A percentile compares a stretch with the other conserved stretches of the same genome.
phyloP scores from a whole-genome alignment of 176 grass and related monocot species.

The Thalia dealbata region DNA sequence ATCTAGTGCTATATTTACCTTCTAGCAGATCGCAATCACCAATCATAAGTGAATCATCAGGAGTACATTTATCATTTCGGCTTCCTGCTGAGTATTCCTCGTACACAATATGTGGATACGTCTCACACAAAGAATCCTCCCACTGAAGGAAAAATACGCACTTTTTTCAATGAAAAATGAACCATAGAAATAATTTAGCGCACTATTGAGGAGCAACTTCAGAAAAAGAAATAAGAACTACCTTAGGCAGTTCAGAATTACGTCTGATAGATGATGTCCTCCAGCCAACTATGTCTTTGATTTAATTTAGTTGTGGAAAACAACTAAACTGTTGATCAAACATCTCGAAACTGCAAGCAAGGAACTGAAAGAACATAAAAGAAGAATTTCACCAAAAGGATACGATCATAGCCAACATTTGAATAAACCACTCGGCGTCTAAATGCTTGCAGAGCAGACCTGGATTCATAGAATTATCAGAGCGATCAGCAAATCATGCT shows the following conservation, averaged over 20 bases:
- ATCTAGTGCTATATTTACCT: slow-evolving; percentile 35
- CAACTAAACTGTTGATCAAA: neutral
- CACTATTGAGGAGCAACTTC: neutral
- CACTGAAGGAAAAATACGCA: neutral
- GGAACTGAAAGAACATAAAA: slow-evolving; percentile 2
- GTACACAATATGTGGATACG: slow-evolving; percentile 86
- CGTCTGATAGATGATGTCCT: slow-evolving; percentile 94
- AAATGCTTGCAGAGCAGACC: slow-evolving; percentile 78
- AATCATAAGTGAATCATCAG: slow-evolving; percentile 16
- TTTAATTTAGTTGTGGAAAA: slow-evolving; percentile 39
- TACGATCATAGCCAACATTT: slow-evolving; percentile 85
- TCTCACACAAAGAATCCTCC: slow-evolving; percentile 42
- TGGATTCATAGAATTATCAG: slow-evolving; percentile 35
- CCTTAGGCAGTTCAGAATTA: slow-evolving; percentile 72
- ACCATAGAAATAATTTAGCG: neutral
- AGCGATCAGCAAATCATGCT: neutral
- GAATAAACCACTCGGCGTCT: slow-evolving; percentile 79
- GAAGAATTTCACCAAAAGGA: slow-evolving; percentile 31
- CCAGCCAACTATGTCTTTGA: slow-evolving; percentile 95
- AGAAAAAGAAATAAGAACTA: slow-evolving; percentile 10
- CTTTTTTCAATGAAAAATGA: neutral
- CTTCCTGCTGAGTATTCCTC: slow-evolving; percentile 69
- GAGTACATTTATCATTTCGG: slow-evolving; percentile 38
- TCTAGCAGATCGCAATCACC: slow-evolving; percentile 45
- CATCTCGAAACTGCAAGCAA: neutral